Conservation (phyloP, 441 rosid genomes). For the Gossypium gossypioides region DNA sequence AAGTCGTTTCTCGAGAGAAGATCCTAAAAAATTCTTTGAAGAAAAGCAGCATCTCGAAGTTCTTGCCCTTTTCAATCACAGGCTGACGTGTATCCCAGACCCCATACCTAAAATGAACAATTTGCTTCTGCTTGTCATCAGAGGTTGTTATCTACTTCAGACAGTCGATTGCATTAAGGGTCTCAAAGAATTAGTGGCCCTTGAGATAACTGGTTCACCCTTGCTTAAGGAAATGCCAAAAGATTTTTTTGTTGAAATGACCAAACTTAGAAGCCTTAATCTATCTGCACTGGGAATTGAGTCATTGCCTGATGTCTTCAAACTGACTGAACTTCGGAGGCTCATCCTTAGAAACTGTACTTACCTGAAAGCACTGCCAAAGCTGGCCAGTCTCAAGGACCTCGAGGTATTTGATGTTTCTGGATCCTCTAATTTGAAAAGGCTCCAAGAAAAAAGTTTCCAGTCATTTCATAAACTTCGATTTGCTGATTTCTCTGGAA, state of each 20-base stretch:
- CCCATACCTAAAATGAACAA: not conserved
- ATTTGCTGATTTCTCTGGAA: conserved; percentile 22
- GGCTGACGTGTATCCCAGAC: conserved; percentile 6
- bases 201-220: conserved; percentile 50
- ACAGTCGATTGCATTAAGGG: conserved; percentile 14
- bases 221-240: conserved; percentile 23
- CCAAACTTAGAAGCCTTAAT: conserved; percentile 38
- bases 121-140: conserved; percentile 36
- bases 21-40: conserved; percentile 15
- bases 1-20: conserved; percentile 17
- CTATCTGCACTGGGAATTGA: conserved; percentile 30
- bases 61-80: conserved; percentile 36
- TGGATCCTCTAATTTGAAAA: conserved; percentile 18
- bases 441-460: conserved; percentile 11
- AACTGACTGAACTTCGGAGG: conserved; percentile 29
- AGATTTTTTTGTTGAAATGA: conserved; percentile 23
- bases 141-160: conserved; percentile 34
- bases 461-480: conserved; percentile 18
- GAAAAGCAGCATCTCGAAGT: conserved; percentile 26
- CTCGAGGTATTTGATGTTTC: conserved; percentile 37
- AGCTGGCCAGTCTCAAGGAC: not conserved
- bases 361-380: conserved; percentile 17
- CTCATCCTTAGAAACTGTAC: conserved; percentile 36
- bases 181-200: conserved; percentile 27
- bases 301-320: conserved; percentile 26